Percentiles rank a stretch among this genome's conserved stretches.
Conservation (phyloP, 1,284 basidiomycete species). For the Rhodotorula sp. region DNA sequence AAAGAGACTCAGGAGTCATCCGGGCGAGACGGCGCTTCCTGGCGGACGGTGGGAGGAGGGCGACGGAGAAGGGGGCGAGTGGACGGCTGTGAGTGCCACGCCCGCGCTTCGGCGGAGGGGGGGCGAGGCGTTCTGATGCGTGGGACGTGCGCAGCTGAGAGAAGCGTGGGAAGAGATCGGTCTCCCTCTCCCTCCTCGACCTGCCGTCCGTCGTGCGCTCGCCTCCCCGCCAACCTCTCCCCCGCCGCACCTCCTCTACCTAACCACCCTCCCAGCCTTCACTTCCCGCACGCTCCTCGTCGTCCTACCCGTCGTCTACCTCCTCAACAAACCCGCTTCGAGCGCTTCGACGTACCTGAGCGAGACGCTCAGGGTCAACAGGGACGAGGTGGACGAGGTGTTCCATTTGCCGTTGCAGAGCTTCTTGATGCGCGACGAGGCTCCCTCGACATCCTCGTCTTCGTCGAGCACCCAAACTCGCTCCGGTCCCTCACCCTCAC, state of each 20-base stretch:
- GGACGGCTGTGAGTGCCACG: constrained; percentile 28
- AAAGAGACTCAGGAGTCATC: constrained; percentile 34
- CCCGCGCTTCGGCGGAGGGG: background rate
- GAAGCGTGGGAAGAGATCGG: constrained; percentile 44
- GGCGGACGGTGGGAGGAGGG: constrained; percentile 40
- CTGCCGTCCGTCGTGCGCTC: background rate
- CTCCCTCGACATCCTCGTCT: background rate
- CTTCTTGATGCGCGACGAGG: constrained; percentile 18
- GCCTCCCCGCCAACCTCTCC: background rate
- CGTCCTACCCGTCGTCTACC: constrained; percentile 41
- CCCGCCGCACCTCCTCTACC: constrained; percentile 21
- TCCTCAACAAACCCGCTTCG: constrained; percentile 19
- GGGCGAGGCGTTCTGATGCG: background rate
- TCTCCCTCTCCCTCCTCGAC: constrained; percentile 12
- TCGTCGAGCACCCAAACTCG: background rate
- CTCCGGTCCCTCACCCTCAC: background rate
- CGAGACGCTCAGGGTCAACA: constrained; percentile 10
- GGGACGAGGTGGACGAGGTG: constrained; percentile 41
- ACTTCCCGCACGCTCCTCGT: constrained; percentile 43
- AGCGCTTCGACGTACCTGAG: background rate
- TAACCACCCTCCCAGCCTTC: constrained; percentile 40
- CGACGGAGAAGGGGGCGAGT: constrained; percentile 20
- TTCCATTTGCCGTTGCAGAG: constrained; percentile 32
- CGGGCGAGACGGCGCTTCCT: constrained; percentile 44
- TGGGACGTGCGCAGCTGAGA: constrained; percentile 28